Evolutionary conservation across 108 stramenopile species (phyloP), one percentile per base, ranked within the genome.

Genomic region (Cyclotella sp.): DNA sequence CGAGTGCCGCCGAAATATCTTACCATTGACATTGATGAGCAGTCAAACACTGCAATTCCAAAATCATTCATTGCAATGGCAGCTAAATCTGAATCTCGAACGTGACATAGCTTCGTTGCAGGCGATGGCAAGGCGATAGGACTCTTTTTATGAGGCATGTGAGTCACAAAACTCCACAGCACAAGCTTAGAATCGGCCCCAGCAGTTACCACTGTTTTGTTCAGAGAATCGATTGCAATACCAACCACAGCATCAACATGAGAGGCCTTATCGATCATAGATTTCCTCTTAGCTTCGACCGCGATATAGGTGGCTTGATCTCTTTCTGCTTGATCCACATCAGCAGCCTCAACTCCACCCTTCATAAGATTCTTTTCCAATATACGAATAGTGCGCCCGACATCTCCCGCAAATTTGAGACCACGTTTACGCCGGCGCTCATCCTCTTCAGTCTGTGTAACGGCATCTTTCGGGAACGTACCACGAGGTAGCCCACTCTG

Each of bases 401-500:
- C 78, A 74, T 90, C 87, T 22, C 93, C 92, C 24, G 87, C 68
- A 51, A 73, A 29, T 28, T 78, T 87, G 10, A 82, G 52, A 42
- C 71, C 76, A 34, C 24, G 70, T 7, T 77, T 41, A 14, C 69
- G 72, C 12, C 66, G 54, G 26, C 85, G 72, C 40, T 78, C 73
- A 59, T 79, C 78, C 49, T 68, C 79, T 21, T 53, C 67, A 15
- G 72, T 73, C 26, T 54, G 55, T 26, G 57, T 42, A 13, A 71
- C 53, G 42, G 75, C 70, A 65, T 84, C 71, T n/a, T 73, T 68
- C 3, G 97, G 97, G 69, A 80, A 98, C 11, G 86, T 79, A n/a
- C 96, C 96, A 1, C 96, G 86, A 6, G 93, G 83, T 22, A 86
- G 83, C 21, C 97, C 98, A 75, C 90, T 94, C 75, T 99, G 97